Evolutionary conservation across 2,329 filamentous ascomycete genomes (phyloP).

Genomic region (Colletotrichum nymphaeae): DNA sequence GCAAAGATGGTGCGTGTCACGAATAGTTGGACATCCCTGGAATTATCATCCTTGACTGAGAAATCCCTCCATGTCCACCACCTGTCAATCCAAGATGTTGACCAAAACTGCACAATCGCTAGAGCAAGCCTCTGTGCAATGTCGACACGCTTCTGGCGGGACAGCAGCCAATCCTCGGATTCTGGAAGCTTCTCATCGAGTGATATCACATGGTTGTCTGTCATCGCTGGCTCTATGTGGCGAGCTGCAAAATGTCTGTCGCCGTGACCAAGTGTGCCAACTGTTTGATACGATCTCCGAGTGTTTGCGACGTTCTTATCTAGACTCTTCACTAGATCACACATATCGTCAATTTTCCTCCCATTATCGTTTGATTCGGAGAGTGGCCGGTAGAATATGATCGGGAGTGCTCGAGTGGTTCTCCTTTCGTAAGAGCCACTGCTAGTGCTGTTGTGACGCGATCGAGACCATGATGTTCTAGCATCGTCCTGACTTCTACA

Average conservation of each 20-base stretch:
- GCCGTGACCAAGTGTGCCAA: constrained; percentile 15
- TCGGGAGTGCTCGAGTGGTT: neutral
- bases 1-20: constrained; percentile 5
- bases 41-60: neutral
- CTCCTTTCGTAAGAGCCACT: neutral
- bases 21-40: neutral
- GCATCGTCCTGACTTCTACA: neutral
- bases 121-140: constrained; percentile 18
- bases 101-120: constrained; percentile 15
- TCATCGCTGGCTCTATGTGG: neutral
- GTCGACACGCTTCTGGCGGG: neutral
- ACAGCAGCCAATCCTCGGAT: neutral
- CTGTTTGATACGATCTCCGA: neutral
- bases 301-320: neutral
- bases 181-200: neutral
- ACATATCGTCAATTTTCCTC: neutral
- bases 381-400: neutral
- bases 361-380: neutral
- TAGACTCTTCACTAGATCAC: neutral
- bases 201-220: neutral
- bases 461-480: constrained; percentile 3
- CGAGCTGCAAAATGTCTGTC: constrained; percentile 2
- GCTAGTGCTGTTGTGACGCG: neutral
- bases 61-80: constrained; percentile 20
- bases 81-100: constrained; percentile 13